Evolutionary conservation across 306 rosid species (phyloP), one percentile per base, ranked within the genome.

Genomic region (Pterocarpus santalinus): DNA sequence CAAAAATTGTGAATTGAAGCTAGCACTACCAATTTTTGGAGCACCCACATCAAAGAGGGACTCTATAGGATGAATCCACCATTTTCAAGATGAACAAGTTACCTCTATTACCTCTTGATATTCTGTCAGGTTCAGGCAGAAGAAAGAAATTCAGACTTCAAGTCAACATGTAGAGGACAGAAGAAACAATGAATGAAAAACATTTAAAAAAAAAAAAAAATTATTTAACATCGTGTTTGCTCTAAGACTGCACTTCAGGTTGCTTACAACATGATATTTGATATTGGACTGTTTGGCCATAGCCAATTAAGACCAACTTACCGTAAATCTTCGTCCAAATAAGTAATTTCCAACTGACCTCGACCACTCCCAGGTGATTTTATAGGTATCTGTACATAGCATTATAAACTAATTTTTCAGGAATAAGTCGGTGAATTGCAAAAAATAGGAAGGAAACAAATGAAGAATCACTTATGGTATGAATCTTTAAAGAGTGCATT

Each of bases 321-420:
- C 98, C 98, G 81, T 55, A 92, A 65, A 43, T 94, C 97, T 87
- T 94, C 92, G 81, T 94, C 97, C 87, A 92, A 73, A 77, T 92
- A 94, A 61, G 97, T 92, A 46, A 90, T 89, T 84, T 94, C 98
- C 75, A 94, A 72, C 73, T 88, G 87, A 53, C 98, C 98, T 3
- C 94, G 97, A 72, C 94, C 94, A 81, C 91, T 91, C 22, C 83
- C 98, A 33, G 97, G 90, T 15, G 97, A 92, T 79, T 94, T 92
- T 13, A 94, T 72, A 12, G 98, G 92, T 85, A 92, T 89, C 98
- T 94, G 88, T 63, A 77, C 12, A 65, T 53, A 60, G 9, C 75
- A 89, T 57, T 62, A 33, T 56, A 44, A 14, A 70, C 56, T 16
- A 76, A 38, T 34, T 65, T 51, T 47, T 52, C 49, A 67, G 41